Evolutionary conservation across 1,284 basidiomycete species (phyloP).

Genomic region (Naganishia sp.): DNA sequence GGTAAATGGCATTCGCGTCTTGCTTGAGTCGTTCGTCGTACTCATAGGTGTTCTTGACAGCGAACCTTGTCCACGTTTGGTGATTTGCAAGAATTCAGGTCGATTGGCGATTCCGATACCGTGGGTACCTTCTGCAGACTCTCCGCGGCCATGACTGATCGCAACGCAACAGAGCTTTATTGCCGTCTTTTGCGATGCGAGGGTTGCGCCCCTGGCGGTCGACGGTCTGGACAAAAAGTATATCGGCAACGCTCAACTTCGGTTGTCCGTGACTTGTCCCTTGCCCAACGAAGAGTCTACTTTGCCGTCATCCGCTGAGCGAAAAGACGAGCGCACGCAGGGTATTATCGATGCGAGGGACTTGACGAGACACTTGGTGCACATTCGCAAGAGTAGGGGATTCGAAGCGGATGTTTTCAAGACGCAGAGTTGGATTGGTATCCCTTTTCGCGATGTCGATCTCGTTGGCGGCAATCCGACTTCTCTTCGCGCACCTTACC

Average conservation of each 20-base stretch:
- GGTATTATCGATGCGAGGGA: not conserved
- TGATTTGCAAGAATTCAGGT: conserved; percentile 26
- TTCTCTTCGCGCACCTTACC: not conserved
- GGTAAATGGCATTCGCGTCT: not conserved
- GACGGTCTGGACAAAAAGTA: conserved; percentile 18
- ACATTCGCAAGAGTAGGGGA: conserved; percentile 2
- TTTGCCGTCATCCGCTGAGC: not conserved
- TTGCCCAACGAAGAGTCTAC: conserved; percentile 5
- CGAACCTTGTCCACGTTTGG: conserved; percentile 23
- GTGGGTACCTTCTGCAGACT: not conserved
- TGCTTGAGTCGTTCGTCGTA: not conserved
- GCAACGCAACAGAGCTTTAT: conserved; percentile 1
- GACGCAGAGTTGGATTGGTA: conserved; percentile 13
- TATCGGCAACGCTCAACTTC: conserved; percentile 22
- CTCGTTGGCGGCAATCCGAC: too few species aligned
- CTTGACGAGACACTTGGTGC: conserved; percentile 14
- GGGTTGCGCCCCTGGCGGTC: conserved; percentile 11
- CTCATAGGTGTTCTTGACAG: not conserved
- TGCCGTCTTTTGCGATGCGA: conserved; percentile 19
- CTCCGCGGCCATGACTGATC: not conserved
- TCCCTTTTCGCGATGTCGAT: not conserved
- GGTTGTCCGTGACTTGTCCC: conserved; percentile 13
- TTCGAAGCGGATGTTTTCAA: conserved; percentile 22
- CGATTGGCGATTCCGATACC: conserved; percentile 8
- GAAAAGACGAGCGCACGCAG: not conserved